phyloP scores from a whole-genome alignment of 495 filamentous ascomycete species.

The Rostrohypoxylon terebratum region DNA sequence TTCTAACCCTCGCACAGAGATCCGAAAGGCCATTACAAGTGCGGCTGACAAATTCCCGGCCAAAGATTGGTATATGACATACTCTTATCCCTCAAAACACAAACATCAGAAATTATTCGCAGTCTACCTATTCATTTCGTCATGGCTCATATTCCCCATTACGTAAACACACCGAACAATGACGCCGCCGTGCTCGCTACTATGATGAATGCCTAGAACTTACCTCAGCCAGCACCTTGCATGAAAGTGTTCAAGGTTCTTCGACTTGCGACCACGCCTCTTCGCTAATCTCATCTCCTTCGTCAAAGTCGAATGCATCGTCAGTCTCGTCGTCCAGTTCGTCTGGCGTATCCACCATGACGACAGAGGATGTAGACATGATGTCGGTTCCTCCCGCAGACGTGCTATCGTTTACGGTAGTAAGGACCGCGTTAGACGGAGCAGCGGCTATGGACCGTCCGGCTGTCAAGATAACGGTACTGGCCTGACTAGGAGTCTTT shows the following conservation, averaged over 20 bases:
- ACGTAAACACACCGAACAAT: background rate
- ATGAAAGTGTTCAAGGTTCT: background rate
- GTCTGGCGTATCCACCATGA: background rate
- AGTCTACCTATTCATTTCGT: background rate
- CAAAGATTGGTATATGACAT: background rate
- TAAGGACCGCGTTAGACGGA: constrained; percentile 21
- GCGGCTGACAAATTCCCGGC: background rate
- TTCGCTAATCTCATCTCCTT: constrained; percentile 24
- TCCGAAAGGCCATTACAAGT: background rate
- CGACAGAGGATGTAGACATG: constrained; percentile 8
- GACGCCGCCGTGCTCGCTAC: background rate
- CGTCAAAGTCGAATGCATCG: constrained; percentile 26
- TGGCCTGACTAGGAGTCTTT: constrained; percentile 14
- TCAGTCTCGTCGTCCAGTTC: constrained; percentile 10
- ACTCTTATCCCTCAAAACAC: background rate
- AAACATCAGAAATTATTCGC: background rate
- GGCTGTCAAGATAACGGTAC: constrained; percentile 35
- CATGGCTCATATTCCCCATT: constrained; percentile 3
- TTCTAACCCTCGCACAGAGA: background rate
- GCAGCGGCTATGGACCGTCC: constrained; percentile 36
- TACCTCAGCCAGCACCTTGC: too few species aligned
- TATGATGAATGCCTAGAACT: background rate
- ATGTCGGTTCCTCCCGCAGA: background rate
- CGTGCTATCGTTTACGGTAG: background rate
- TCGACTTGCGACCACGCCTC: constrained; percentile 37